A percentile compares a stretch with the other conserved stretches of the same genome.
phyloP scores from a whole-genome alignment of 345 rosid genomes.

The Erysimum cheiranthoides region DNA sequence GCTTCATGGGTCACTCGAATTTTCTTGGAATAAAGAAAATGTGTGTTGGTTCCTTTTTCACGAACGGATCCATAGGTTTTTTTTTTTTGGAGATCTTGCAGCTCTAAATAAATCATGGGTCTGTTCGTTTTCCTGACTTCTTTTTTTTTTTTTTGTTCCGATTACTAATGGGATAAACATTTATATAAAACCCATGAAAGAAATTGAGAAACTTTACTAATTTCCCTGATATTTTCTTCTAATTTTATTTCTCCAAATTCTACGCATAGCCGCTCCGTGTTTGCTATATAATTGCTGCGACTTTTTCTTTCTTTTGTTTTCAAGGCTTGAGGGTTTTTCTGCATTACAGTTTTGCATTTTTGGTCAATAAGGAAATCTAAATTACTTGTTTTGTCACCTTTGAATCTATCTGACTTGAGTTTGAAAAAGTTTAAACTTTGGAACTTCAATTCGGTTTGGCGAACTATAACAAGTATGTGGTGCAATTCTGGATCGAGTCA shows the following conservation, averaged over 20 bases:
- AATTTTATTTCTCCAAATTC: conserved; percentile 23
- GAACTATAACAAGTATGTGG: background rate
- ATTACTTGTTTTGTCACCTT: background rate
- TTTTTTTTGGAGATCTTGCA: background rate
- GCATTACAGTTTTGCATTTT: background rate
- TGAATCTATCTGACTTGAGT: conserved; percentile 30
- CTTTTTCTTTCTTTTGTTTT: conserved; percentile 20
- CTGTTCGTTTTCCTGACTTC: conserved; percentile 35
- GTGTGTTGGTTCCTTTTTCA: conserved; percentile 7
- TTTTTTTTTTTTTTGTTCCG: conserved; percentile 18
- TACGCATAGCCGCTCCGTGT: conserved; percentile 5
- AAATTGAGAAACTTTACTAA: background rate
- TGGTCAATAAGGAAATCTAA: background rate
- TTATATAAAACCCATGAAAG: background rate
- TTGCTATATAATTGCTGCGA: conserved; percentile 12
- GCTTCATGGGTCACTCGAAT: conserved; percentile 13
- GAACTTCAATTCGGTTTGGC: background rate
- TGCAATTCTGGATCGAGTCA: background rate
- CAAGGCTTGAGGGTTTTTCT: conserved; percentile 29
- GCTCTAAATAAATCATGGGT: conserved; percentile 7
- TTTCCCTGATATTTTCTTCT: background rate
- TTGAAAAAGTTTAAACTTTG: conserved; percentile 29
- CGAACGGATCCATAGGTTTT: conserved; percentile 6
- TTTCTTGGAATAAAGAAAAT: conserved; percentile 10
- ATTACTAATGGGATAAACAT: background rate